These are phyloP conservation scores for Citropsis articulata DNA, from an alignment of 345 rosid species.

Conservation along the genomic window DNA sequence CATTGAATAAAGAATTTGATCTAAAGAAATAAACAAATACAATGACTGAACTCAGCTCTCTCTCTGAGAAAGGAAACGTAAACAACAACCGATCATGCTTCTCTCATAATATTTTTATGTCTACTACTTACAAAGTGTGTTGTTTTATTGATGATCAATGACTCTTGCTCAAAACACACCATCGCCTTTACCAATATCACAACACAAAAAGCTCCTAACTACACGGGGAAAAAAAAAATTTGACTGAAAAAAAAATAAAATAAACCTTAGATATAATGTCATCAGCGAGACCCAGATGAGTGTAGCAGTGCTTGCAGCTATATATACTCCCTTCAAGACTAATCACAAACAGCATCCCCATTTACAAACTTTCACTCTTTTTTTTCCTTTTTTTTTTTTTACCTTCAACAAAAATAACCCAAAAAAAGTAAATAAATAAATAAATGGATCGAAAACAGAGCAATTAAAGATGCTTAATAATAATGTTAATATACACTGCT, in stretches of 20 bases:
- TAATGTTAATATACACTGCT: too few species aligned
- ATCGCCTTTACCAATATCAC: neutral
- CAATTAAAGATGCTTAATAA: neutral
- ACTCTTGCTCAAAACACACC: neutral
- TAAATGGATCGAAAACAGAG: neutral
- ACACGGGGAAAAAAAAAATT: neutral
- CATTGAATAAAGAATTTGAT: neutral
- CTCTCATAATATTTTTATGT: neutral
- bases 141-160: neutral
- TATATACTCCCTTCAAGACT: constrained; percentile 57
- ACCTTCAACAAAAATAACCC: neutral
- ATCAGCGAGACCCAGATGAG: constrained; percentile 51
- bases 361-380: constrained; percentile 5
- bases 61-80: neutral
- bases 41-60: neutral
- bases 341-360: constrained; percentile 70
- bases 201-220: neutral
- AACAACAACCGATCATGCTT: neutral
- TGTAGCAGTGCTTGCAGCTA: constrained; percentile 70
- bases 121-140: neutral
- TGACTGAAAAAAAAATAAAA: neutral
- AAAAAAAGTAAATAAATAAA: neutral
- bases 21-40: neutral
- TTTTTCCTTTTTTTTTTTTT: neutral
- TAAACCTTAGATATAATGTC: constrained; percentile 68